Conservation (phyloP, 2,329 filamentous ascomycete genomes). For the Talaromyces sp. region DNA sequence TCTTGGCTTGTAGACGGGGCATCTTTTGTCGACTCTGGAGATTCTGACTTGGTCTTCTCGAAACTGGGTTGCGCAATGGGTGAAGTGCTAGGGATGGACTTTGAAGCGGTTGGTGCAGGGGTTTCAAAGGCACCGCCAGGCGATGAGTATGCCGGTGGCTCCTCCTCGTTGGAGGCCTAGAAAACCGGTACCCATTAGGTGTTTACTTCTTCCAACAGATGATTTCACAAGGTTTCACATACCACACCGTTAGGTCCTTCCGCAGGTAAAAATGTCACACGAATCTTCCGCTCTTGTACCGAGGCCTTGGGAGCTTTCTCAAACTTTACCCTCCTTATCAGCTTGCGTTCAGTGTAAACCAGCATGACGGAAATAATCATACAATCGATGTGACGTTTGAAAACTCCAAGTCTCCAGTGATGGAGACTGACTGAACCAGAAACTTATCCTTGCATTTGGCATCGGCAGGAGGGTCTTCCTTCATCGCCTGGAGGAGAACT, state of each 20-base stretch:
- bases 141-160: constrained; percentile 52
- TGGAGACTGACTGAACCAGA: constrained; percentile 83
- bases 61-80: constrained; percentile 32
- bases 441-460: constrained; percentile 97
- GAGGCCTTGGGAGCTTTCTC: constrained; percentile 68
- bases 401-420: constrained; percentile 79
- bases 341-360: not conserved
- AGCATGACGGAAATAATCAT: constrained; percentile 32
- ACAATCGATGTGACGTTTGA: constrained; percentile 76
- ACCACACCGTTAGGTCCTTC: constrained; percentile 44
- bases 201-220: not conserved
- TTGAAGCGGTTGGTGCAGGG: constrained; percentile 40
- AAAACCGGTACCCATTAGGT: not conserved
- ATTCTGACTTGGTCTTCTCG: constrained; percentile 31
- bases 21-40: constrained; percentile 31
- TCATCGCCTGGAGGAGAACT: constrained; percentile 98
- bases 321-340: constrained; percentile 50
- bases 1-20: constrained; percentile 33
- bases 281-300: constrained; percentile 92
- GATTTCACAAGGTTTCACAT: constrained; percentile 13
- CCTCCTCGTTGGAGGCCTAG: constrained; percentile 33
- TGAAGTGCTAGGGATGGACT: constrained; percentile 29
- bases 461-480: constrained; percentile 80
- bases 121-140: constrained; percentile 47
- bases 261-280: constrained; percentile 74